These are phyloP conservation scores for Hebeloma cylindrosporum DNA, from an alignment of 768 basidiomycete genomes.

Conservation along the genomic window DNA sequence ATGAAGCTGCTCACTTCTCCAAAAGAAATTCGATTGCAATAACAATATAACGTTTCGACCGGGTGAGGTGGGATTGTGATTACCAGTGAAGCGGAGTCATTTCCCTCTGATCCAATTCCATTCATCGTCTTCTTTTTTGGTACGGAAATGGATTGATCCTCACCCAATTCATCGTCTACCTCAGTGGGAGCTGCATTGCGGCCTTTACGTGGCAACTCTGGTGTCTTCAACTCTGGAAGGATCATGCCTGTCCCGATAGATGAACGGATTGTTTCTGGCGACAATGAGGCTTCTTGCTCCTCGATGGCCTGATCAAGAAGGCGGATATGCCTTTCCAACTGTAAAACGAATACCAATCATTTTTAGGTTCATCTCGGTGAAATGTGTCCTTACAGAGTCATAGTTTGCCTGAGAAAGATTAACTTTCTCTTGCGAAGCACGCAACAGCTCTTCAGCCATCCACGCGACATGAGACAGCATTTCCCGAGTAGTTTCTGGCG, in stretches of 20 bases:
- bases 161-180: slow-evolving; percentile 11
- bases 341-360: slow-evolving; percentile 5
- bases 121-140: slow-evolving; percentile 13
- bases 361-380: background rate
- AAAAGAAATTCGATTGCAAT: slow-evolving; percentile 76
- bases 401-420: slow-evolving; percentile 70
- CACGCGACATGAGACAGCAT: slow-evolving; percentile 59
- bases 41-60: slow-evolving; percentile 70
- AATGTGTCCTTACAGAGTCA: slow-evolving; percentile 54
- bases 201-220: slow-evolving; percentile 47
- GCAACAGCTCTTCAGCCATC: slow-evolving; percentile 57
- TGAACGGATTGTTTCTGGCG: slow-evolving; percentile 27
- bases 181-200: slow-evolving; percentile 4
- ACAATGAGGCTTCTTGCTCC: slow-evolving; percentile 45
- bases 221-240: slow-evolving; percentile 62
- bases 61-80: slow-evolving; percentile 37
- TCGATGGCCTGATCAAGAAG: slow-evolving; percentile 69
- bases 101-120: slow-evolving; percentile 17
- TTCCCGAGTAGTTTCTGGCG: slow-evolving; percentile 42
- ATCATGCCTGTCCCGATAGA: slow-evolving; percentile 43
- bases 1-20: slow-evolving; percentile 61
- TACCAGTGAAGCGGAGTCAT: slow-evolving; percentile 30
- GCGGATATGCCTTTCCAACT: slow-evolving; percentile 82
- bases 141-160: background rate
- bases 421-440: slow-evolving; percentile 74